Conservation (phyloP, 2,329 filamentous ascomycete species). For the Sphaerostilbella broomeana region DNA sequence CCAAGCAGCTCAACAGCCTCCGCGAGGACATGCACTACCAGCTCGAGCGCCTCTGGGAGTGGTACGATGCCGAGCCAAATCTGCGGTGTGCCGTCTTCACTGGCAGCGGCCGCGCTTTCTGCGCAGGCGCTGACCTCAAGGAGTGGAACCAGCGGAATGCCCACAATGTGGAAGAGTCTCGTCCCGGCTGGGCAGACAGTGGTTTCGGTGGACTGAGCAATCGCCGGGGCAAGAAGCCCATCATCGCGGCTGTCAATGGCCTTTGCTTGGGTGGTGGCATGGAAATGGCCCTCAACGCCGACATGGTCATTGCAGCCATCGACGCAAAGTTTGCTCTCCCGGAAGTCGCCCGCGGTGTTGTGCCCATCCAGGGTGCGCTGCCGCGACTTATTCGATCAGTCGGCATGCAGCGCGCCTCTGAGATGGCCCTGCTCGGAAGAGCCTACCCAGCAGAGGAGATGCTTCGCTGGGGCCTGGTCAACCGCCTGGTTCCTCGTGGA, state of each 20-base stretch:
- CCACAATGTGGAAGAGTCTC: slow-evolving; percentile 9
- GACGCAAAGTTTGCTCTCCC: slow-evolving; percentile 60
- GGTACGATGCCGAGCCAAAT: slow-evolving; percentile 55
- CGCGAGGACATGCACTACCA: slow-evolving; percentile 40
- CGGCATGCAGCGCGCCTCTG: slow-evolving; percentile 62
- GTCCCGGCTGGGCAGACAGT: slow-evolving; percentile 29
- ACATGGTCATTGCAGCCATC: slow-evolving; percentile 59
- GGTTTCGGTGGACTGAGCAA: slow-evolving; percentile 64
- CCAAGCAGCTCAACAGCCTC: slow-evolving; percentile 52
- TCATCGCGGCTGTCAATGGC: slow-evolving; percentile 72
- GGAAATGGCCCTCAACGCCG: slow-evolving; percentile 68
- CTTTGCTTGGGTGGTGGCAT: slow-evolving; percentile 68
- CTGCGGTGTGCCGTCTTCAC: slow-evolving; percentile 58
- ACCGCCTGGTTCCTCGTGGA: slow-evolving; percentile 46
- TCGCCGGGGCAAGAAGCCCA: slow-evolving; percentile 62
- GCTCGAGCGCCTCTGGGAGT: slow-evolving; percentile 45
- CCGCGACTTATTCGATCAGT: slow-evolving; percentile 59
- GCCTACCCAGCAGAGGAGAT: slow-evolving; percentile 54
- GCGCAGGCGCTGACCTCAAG: slow-evolving; percentile 60
- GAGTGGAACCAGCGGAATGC: slow-evolving; percentile 49
- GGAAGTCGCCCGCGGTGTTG: slow-evolving; percentile 64
- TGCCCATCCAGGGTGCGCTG: slow-evolving; percentile 63
- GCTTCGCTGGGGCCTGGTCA: slow-evolving; percentile 62
- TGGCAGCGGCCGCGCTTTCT: slow-evolving; percentile 57
- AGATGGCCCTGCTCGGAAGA: slow-evolving; percentile 62